phyloP scores from a whole-genome alignment of 352 stramenopile genomes.

The Phytophthora melonis region DNA sequence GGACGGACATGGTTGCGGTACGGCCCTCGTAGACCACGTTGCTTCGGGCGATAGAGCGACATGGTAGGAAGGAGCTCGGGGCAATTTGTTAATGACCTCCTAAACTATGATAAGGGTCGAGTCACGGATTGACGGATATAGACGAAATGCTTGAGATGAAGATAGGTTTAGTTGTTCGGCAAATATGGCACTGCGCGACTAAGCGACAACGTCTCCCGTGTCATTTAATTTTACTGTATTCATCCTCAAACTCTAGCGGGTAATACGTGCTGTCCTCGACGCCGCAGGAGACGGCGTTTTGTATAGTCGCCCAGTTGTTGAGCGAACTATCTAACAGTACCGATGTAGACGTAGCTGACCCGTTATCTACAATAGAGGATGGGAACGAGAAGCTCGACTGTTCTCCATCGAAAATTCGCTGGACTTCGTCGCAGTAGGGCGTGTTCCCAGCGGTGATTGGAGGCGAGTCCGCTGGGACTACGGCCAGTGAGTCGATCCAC shows the following conservation, averaged over 20 bases:
- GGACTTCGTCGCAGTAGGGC: slow-evolving; percentile 24
- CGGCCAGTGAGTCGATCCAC: slow-evolving; percentile 36
- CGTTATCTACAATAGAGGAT: neutral
- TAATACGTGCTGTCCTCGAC: slow-evolving; percentile 9
- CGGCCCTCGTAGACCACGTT: neutral
- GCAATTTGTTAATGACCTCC: neutral
- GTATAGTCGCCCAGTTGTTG: slow-evolving; percentile 7
- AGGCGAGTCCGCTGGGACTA: neutral
- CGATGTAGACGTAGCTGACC: neutral
- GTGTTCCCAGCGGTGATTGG: slow-evolving; percentile 34
- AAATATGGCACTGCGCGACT: neutral
- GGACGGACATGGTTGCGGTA: neutral
- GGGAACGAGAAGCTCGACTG: slow-evolving; percentile 1
- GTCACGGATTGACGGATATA: neutral
- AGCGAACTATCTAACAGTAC: slow-evolving; percentile 11
- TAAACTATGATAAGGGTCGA: neutral
- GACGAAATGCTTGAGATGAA: neutral
- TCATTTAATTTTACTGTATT: slow-evolving; percentile 22
- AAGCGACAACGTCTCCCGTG: neutral
- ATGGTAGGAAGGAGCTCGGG: neutral
- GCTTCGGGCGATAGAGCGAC: neutral
- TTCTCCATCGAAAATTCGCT: slow-evolving; percentile 18
- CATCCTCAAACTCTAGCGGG: slow-evolving; percentile 24
- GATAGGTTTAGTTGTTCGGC: neutral
- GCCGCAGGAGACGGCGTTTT: slow-evolving; percentile 9